Base-by-base conservation (phyloP, 1,284 basidiomycete species). In the Marasmius tenuissimus region DNA sequence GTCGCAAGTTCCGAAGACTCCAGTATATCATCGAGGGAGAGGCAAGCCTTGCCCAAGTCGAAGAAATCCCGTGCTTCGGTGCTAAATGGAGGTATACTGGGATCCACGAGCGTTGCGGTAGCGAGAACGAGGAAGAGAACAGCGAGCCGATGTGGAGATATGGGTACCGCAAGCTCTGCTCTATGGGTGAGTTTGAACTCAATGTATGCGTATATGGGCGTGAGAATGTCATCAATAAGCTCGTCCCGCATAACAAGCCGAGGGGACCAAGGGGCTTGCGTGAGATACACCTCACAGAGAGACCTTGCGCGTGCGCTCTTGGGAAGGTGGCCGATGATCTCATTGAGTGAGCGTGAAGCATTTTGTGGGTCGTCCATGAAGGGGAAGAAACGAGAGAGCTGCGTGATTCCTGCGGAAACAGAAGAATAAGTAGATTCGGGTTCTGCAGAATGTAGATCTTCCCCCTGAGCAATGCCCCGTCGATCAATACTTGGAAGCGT, bases 41-140 rank as follows among this genome's bases (percentile, higher is more conserved):
- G 65, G 10, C 83, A 79, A 1, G 82, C 78, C 6, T 79, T 71
- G 4, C 81, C 85, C 4, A 85, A 70, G 38, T 81, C 78, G 27
- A 45, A 61, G 42, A 45, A 49, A 20, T 48, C 38, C n/a, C 57
- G 53, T 22, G 59, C 59, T 20, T 61, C 59, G 11, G 27, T 40
- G n/a, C 53, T 56, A 51, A 59, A 57, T 39, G 50, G 47, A 3
- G 77, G 71, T 1, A 81, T 70, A 5, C 75, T 76, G 35, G 85
- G 67, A 65, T 87, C 85, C 1, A 84, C 71, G 10, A 86, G 69
- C 7, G 82, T 79, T 2, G 83, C 85, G 1, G 85, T 70, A 5
- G 84, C 82, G 42, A 86, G 77, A 4, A 84, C 71, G 63, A 85
- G 80, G 70, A 75, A 85, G 3, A 85, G 67, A 4, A 78, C 76